Percentiles rank a stretch among this genome's conserved stretches.
Conservation (phyloP, 108 stramenopile species). For the Skeletonema tropicum region DNA sequence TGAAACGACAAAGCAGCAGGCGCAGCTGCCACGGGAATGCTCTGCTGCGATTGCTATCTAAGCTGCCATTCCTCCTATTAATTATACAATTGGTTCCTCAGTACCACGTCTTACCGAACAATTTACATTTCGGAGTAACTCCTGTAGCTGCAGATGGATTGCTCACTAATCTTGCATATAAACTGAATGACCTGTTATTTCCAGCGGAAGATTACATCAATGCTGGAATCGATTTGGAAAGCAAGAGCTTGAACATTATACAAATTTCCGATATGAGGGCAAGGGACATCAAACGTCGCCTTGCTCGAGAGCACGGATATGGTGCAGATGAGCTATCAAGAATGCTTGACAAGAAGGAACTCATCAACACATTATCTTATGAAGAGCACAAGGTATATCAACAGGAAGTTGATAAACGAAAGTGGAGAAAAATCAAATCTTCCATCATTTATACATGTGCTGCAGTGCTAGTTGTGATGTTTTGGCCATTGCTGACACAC, state of each 20-base stretch:
- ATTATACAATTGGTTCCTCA: background rate
- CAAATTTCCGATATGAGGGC: conserved; percentile 81
- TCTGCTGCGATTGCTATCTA: background rate
- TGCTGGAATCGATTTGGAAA: conserved; percentile 17
- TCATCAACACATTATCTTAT: conserved; percentile 78
- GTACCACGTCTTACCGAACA: background rate
- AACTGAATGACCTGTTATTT: conserved; percentile 20
- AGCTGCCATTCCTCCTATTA: background rate
- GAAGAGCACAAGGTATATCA: conserved; percentile 80
- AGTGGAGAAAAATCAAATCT: conserved; percentile 56
- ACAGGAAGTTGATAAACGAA: conserved; percentile 49
- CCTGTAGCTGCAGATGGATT: background rate
- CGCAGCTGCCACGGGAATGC: background rate
- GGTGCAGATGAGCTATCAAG: conserved; percentile 78
- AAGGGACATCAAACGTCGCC: conserved; percentile 78
- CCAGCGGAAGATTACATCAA: conserved; percentile 42
- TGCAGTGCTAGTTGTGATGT: conserved; percentile 59
- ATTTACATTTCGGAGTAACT: background rate
- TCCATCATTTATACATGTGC: conserved; percentile 56
- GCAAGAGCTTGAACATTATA: conserved; percentile 61
- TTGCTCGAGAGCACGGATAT: conserved; percentile 75
- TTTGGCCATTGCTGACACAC: conserved; percentile 75
- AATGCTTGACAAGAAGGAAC: conserved; percentile 89
- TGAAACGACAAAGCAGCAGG: background rate
- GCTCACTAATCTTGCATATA: background rate